Conservation (phyloP, 2,329 filamentous ascomycete genomes). For the Trichoderma koningii region DNA sequence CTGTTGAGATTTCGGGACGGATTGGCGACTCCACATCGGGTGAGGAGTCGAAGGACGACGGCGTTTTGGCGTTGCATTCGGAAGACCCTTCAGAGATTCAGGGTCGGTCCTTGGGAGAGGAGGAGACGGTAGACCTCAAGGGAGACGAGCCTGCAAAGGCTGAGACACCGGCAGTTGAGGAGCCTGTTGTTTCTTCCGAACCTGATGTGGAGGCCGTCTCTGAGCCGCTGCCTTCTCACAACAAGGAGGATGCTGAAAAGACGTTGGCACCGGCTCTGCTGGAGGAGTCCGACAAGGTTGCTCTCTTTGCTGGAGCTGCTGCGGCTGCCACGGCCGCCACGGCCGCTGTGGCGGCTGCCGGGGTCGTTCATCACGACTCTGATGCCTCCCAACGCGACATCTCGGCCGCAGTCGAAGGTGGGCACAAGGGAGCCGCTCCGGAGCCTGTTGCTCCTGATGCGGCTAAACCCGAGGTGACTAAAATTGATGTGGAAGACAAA, state of each 20-base stretch:
- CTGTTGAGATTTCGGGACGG: slow-evolving; percentile 41
- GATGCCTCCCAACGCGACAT: slow-evolving; percentile 10
- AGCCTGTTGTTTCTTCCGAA: slow-evolving; percentile 26
- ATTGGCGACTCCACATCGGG: slow-evolving; percentile 35
- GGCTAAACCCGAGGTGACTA: slow-evolving; percentile 21
- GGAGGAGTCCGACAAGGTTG: slow-evolving; percentile 21
- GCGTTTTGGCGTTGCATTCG: slow-evolving; percentile 37
- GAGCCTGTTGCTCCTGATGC: slow-evolving; percentile 23
- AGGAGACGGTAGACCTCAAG: slow-evolving; percentile 34
- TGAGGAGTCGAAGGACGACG: slow-evolving; percentile 33
- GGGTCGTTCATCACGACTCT: slow-evolving; percentile 14
- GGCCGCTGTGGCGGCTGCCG: slow-evolving; percentile 23
- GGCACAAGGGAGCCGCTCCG: slow-evolving; percentile 16
- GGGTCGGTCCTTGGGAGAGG: slow-evolving; percentile 29
- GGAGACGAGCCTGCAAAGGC: slow-evolving; percentile 20
- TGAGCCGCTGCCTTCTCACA: slow-evolving; percentile 22
- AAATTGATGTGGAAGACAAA: slow-evolving; percentile 19
- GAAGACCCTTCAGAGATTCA: slow-evolving; percentile 34
- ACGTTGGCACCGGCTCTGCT: slow-evolving; percentile 10
- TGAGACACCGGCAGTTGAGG: slow-evolving; percentile 22
- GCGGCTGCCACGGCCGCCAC: slow-evolving; percentile 20
- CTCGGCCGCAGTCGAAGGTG: slow-evolving; percentile 11
- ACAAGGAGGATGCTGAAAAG: slow-evolving; percentile 20
- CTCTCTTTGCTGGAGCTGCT: slow-evolving; percentile 21
- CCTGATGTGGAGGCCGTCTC: slow-evolving; percentile 22